A percentile compares a stretch with the other conserved stretches of the same genome.
These are phyloP conservation scores for Kodamaea suecica DNA, from an alignment of 1,139 yeast genomes.

Conservation along the genomic window DNA sequence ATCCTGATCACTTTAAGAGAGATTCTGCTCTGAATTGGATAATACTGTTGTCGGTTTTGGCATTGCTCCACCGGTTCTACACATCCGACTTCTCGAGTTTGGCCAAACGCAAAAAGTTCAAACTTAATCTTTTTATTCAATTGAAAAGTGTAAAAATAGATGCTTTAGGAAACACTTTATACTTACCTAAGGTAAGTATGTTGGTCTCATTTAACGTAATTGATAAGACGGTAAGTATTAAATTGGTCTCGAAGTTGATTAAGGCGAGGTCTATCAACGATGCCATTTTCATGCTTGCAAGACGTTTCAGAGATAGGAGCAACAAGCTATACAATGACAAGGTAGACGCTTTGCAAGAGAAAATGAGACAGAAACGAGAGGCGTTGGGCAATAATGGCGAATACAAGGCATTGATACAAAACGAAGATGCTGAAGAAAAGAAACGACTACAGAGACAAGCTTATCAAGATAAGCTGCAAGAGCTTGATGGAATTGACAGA, in stretches of 20 bases:
- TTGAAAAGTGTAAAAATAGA: slow-evolving; percentile 31
- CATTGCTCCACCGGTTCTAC: slow-evolving; percentile 28
- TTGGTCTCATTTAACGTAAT: slow-evolving; percentile 27
- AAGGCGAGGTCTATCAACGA: slow-evolving; percentile 37
- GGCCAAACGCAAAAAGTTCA: slow-evolving; percentile 10
- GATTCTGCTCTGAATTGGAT: slow-evolving; percentile 28
- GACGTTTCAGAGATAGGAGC: slow-evolving; percentile 32
- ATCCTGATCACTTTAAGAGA: slow-evolving; percentile 23
- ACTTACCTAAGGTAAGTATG: slow-evolving; percentile 28
- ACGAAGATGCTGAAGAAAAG: neutral
- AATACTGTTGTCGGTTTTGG: slow-evolving; percentile 23
- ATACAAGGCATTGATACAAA: slow-evolving; percentile 1
- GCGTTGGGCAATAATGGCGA: neutral
- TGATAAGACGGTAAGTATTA: slow-evolving; percentile 22
- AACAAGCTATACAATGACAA: slow-evolving; percentile 26
- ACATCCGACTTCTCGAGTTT: slow-evolving; percentile 22
- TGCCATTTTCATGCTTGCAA: slow-evolving; percentile 36
- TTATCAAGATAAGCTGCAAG: neutral
- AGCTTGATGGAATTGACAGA: neutral
- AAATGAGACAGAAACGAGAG: neutral
- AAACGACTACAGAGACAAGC: neutral
- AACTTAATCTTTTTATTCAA: slow-evolving; percentile 22
- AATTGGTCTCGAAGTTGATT: slow-evolving; percentile 26
- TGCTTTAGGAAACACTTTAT: slow-evolving; percentile 32
- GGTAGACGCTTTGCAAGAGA: slow-evolving; percentile 6